phyloP scores from a whole-genome alignment of 2,329 filamentous ascomycete species.

The Fusarium nisikadoi region DNA sequence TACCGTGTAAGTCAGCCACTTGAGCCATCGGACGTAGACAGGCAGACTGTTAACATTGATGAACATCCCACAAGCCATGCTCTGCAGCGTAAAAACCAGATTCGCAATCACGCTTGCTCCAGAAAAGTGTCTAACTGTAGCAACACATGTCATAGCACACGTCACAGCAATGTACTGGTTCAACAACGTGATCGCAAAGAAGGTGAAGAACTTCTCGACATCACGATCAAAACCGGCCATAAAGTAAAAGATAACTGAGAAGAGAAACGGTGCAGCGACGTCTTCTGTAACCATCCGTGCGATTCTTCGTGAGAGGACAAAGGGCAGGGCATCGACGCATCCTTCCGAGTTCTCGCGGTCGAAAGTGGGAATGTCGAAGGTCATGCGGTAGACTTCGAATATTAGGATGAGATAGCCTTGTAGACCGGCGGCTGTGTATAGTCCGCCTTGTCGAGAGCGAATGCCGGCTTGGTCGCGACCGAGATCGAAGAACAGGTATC shows the following conservation, averaged over 20 bases:
- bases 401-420: conserved; percentile 82
- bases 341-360: conserved; percentile 80
- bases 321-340: conserved; percentile 75
- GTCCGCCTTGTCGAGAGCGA: conserved; percentile 75
- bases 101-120: conserved; percentile 79
- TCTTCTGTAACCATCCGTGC: conserved; percentile 78
- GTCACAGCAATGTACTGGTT: conserved; percentile 80
- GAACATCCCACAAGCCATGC: conserved; percentile 80
- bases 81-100: conserved; percentile 77
- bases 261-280: conserved; percentile 76
- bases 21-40: conserved; percentile 82
- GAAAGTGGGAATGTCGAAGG: conserved; percentile 78
- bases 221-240: conserved; percentile 78
- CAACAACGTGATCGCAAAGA: conserved; percentile 74
- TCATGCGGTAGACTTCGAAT: conserved; percentile 80
- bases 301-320: conserved; percentile 74
- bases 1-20: conserved; percentile 71
- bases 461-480: conserved; percentile 76
- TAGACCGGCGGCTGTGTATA: conserved; percentile 77
- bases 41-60: conserved; percentile 79
- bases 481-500: conserved; percentile 77
- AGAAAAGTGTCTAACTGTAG: conserved; percentile 73
- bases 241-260: conserved; percentile 78
- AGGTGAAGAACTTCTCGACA: conserved; percentile 74
- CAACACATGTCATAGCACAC: conserved; percentile 75